phyloP scores from a whole-genome alignment of 2,329 filamentous ascomycete genomes.

The Tolypocladium nubicola region DNA sequence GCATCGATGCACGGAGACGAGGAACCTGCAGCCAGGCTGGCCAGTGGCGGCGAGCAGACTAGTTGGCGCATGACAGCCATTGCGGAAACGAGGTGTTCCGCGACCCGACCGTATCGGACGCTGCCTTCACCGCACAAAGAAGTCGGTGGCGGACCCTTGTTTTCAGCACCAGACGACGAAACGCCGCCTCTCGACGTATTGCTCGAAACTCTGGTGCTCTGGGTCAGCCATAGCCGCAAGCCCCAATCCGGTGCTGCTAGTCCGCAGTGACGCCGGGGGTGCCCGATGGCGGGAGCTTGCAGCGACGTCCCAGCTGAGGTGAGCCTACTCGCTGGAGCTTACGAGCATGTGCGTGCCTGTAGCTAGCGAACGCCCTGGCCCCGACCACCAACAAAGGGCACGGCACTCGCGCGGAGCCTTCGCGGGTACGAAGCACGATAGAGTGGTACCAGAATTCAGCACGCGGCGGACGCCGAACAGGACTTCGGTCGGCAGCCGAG shows the following conservation, averaged over 20 bases:
- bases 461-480: not conserved
- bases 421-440: not conserved
- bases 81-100: not conserved
- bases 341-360: not conserved
- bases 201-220: not conserved
- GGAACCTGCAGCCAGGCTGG: not conserved
- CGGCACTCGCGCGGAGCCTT: not conserved
- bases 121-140: not conserved
- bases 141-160: not conserved
- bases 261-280: not conserved
- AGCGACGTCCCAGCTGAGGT: conserved; percentile 24
- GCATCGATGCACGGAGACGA: not conserved
- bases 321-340: conserved; percentile 14
- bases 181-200: not conserved
- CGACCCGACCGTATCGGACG: not conserved
- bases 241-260: not conserved
- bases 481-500: not conserved
- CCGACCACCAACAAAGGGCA: not conserved
- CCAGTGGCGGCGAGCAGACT: not conserved
- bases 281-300: conserved; percentile 1
- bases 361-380: not conserved
- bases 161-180: not conserved
- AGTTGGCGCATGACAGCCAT: not conserved
- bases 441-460: not conserved
- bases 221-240: not conserved